phyloP scores from a whole-genome alignment of 2,329 filamentous ascomycete species.

The Mycosphaerella sp. region DNA sequence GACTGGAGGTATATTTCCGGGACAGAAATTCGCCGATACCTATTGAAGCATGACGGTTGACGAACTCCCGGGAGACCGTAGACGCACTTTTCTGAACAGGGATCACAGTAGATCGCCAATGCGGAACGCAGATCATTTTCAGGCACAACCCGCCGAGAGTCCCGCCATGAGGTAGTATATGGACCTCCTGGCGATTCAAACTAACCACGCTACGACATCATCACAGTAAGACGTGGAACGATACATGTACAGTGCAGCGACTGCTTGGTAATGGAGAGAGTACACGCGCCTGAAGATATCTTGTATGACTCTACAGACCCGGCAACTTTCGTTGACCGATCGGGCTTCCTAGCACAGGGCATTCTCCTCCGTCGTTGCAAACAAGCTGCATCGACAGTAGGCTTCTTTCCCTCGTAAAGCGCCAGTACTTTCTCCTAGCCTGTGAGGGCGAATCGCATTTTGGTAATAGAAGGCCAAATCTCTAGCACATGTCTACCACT shows the following conservation, averaged over 20 bases:
- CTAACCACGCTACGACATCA: background rate
- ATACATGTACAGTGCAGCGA: background rate
- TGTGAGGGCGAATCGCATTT: constrained; percentile 19
- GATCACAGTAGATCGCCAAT: background rate
- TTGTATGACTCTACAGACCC: constrained; percentile 26
- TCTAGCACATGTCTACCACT: constrained; percentile 41
- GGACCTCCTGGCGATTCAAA: no score
- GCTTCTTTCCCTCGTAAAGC: constrained; percentile 99
- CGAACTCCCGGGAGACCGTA: constrained; percentile 24
- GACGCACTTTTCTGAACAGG: constrained; percentile 21
- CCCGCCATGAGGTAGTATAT: no score
- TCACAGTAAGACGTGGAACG: background rate
- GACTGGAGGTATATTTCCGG: no score
- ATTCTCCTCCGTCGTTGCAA: constrained; percentile 66
- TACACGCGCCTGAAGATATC: constrained; percentile 12
- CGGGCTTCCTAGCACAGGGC: constrained; percentile 67
- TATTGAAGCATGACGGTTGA: constrained; percentile 20
- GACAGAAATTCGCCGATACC: no score
- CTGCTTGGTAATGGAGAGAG: background rate
- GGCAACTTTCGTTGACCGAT: constrained; percentile 27
- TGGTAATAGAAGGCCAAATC: constrained; percentile 9
- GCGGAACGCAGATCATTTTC: background rate
- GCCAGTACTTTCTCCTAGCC: constrained; percentile 42
- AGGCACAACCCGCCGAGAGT: no score
- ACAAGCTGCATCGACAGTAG: constrained; percentile 42